A percentile compares a stretch with the other conserved stretches of the same genome.
phyloP scores from a whole-genome alignment of 1,284 basidiomycete species.

The Cutaneotrichosporon cyanovorans region DNA sequence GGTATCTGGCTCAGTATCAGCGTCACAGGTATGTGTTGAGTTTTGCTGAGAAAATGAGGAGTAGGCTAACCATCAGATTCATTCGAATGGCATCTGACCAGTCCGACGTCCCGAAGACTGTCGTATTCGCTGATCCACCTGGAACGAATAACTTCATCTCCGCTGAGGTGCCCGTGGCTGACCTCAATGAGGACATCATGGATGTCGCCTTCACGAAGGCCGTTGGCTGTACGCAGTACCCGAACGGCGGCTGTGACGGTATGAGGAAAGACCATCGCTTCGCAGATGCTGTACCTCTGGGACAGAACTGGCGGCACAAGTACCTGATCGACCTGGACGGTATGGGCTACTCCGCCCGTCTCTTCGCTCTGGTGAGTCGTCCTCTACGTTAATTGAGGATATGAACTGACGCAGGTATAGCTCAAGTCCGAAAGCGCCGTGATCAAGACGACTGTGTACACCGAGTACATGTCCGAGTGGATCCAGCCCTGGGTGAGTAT shows the following conservation, averaged over 20 bases:
- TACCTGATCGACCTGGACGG: conserved; percentile 87
- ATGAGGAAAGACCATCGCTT: conserved; percentile 65
- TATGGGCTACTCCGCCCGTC: conserved; percentile 85
- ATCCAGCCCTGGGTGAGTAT: conserved; percentile 48
- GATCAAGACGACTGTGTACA: conserved; percentile 79
- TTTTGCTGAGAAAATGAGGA: conserved; percentile 11
- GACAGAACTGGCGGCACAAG: conserved; percentile 85
- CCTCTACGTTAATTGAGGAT: too few relatives aligned
- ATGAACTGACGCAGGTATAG: conserved; percentile 16
- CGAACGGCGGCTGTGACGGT: conserved; percentile 64
- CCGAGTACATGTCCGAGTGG: conserved; percentile 69
- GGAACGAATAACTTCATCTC: conserved; percentile 55
- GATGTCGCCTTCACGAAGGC: conserved; percentile 80
- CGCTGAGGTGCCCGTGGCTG: conserved; percentile 55
- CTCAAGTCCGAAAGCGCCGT: conserved; percentile 65
- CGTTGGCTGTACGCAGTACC: conserved; percentile 61
- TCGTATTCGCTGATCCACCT: conserved; percentile 68
- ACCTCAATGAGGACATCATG: conserved; percentile 73
- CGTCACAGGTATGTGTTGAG: conserved; percentile 69
- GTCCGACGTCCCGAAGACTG: conserved; percentile 54
- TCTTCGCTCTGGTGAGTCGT: conserved; percentile 69
- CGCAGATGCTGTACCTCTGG: conserved; percentile 66
- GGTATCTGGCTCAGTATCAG: conserved; percentile 76
- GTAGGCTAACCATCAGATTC: conserved; percentile 50
- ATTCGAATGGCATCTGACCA: conserved; percentile 66